phyloP scores from a whole-genome alignment of 2,329 filamentous ascomycete genomes.

The Plectosphaerella sp. region DNA sequence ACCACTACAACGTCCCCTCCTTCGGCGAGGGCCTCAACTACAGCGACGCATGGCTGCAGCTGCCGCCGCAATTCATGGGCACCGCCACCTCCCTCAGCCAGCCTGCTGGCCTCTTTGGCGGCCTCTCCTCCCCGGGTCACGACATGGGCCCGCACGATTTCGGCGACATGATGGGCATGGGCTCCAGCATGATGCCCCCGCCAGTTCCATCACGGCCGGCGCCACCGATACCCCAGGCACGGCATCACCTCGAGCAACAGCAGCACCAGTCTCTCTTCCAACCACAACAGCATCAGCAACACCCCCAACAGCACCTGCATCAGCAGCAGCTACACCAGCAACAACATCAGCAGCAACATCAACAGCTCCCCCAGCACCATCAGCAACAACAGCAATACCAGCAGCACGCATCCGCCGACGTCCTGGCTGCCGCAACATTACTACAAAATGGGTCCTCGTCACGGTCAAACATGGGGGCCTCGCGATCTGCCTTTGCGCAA shows the following conservation, averaged over 20 bases:
- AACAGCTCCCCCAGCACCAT: slow-evolving; percentile 13
- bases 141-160: slow-evolving; percentile 18
- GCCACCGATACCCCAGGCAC: slow-evolving; percentile 8
- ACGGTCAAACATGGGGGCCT: slow-evolving; percentile 16
- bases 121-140: slow-evolving; percentile 18
- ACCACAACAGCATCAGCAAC: slow-evolving; percentile 13
- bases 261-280: slow-evolving; percentile 8
- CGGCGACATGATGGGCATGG: slow-evolving; percentile 21
- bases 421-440: slow-evolving; percentile 53
- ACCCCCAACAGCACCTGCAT: slow-evolving; percentile 18
- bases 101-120: background rate
- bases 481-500: slow-evolving; percentile 8
- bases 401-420: slow-evolving; percentile 43
- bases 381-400: slow-evolving; percentile 16
- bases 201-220: slow-evolving; percentile 23
- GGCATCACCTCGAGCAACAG: slow-evolving; percentile 7
- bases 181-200: slow-evolving; percentile 29
- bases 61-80: slow-evolving; percentile 63
- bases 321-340: slow-evolving; percentile 13
- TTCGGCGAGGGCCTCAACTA: slow-evolving; percentile 48
- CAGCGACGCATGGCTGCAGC: slow-evolving; percentile 49
- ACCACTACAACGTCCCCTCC: slow-evolving; percentile 43
- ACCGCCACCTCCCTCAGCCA: slow-evolving; percentile 60
- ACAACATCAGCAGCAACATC: slow-evolving; percentile 16
- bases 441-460: slow-evolving; percentile 37